Base-by-base conservation (phyloP, 208 protist species). In the Acanthamoeba healyi region DNA sequence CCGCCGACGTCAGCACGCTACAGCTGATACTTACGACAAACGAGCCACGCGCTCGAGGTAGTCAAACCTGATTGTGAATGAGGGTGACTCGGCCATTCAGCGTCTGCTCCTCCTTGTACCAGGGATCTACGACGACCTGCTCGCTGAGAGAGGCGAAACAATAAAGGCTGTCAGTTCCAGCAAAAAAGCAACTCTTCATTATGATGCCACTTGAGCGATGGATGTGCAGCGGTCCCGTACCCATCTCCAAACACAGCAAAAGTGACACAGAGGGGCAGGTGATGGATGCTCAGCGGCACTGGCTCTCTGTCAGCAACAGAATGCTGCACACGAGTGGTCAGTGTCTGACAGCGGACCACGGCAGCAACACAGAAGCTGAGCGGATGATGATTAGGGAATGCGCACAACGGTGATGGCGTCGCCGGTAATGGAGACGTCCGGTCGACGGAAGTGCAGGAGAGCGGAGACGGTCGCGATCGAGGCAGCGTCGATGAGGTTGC, bases 211-310 rank as follows among this genome's bases (percentile, higher is more conserved):
- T n/a, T n/a, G n/a, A 51, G 46, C 17, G 46, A 51, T 12, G 0
- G 17, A 15, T 15, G 0, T 15, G 46, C 46, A 51, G 29, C 32
- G 14, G 22, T 24, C 17, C 81, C 94, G 32, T 81, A 65, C 29
- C 79, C 93, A 22, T 81, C 84, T 22, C 95, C 67, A 95, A 98
- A 97, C 42, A 98, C 96, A 4, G 72, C 96, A 94, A 98, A 98
- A 15, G 96, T 96, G 22, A 97, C 93, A 19, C 92, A 95, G 10
- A 99, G 77, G 5, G 99, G 99, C 15, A 97, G 95, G 96, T 99
- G 98, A 89, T 99, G 98, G 58, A 99, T 96, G 26, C 96, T 97
- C 22, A 99, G 96, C 44, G 98, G 98, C 7, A 99, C 98, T 2
- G 99, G 98, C 65, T 99, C 98, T 46, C 97, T 97, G 94, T 99